These are phyloP conservation scores for Fusarium siculi DNA, from an alignment of 2,329 filamentous ascomycete genomes.

Conservation along the genomic window DNA sequence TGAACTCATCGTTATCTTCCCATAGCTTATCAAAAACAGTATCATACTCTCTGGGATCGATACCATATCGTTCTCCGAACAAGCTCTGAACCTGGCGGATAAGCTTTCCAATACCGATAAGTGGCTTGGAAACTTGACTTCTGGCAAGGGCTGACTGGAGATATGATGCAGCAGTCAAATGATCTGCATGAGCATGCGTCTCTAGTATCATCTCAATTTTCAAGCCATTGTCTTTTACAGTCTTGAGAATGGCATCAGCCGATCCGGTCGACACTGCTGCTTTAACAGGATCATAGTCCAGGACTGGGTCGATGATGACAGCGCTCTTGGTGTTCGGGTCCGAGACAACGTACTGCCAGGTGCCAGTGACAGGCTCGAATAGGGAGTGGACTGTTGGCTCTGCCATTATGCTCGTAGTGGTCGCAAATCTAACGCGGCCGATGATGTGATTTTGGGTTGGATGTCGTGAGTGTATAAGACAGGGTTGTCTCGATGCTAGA, in stretches of 20 bases:
- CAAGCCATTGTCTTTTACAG: constrained; percentile 58
- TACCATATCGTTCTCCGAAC: constrained; percentile 61
- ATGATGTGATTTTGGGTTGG: not conserved
- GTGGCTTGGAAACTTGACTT: constrained; percentile 50
- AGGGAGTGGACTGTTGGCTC: constrained; percentile 31
- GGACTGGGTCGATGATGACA: constrained; percentile 70
- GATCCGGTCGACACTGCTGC: constrained; percentile 58
- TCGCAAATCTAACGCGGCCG: not conserved
- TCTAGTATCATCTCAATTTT: constrained; percentile 65
- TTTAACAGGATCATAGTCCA: constrained; percentile 63
- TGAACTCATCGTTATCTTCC: constrained; percentile 63
- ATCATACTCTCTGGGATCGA: constrained; percentile 55
- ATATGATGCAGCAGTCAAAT: constrained; percentile 68
- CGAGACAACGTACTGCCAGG: constrained; percentile 70
- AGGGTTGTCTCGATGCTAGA: no score
- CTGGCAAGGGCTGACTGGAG: constrained; percentile 58
- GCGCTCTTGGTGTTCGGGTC: constrained; percentile 61
- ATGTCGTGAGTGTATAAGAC: not conserved
- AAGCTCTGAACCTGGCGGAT: constrained; percentile 62
- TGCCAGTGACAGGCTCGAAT: constrained; percentile 52
- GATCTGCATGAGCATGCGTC: constrained; percentile 71
- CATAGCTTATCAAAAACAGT: constrained; percentile 64
- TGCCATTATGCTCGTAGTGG: not conserved
- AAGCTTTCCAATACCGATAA: constrained; percentile 65
- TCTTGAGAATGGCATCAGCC: constrained; percentile 62